A percentile compares a stretch with the other conserved stretches of the same genome.
These are phyloP conservation scores for Saccharomyces jurei DNA, from an alignment of 805 yeast species.

Conservation along the genomic window DNA sequence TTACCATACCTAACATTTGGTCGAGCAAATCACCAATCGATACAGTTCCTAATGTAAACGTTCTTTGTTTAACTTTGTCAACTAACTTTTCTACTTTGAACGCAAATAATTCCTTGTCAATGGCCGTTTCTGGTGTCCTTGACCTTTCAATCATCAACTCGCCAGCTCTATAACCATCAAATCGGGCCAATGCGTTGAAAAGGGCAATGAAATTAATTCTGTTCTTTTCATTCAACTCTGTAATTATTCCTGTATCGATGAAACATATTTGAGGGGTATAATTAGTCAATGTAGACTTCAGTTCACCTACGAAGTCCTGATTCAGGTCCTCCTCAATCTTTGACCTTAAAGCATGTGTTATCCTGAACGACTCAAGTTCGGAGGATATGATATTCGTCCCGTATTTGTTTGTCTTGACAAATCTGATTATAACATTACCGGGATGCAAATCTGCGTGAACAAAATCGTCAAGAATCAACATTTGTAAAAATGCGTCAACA, in stretches of 20 bases:
- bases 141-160: slow-evolving; percentile 93
- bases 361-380: slow-evolving; percentile 17
- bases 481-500: slow-evolving; percentile 82
- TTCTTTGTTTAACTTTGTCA: slow-evolving; percentile 69
- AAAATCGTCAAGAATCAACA: slow-evolving; percentile 88
- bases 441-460: slow-evolving; percentile 97
- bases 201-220: slow-evolving; percentile 81
- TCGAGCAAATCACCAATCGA: slow-evolving; percentile 87
- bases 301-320: slow-evolving; percentile 27
- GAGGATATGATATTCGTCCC: slow-evolving; percentile 25
- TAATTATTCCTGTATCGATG: slow-evolving; percentile 88
- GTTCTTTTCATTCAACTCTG: slow-evolving; percentile 73
- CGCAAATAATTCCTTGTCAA: slow-evolving; percentile 78
- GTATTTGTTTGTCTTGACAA: slow-evolving; percentile 41
- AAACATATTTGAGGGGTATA: slow-evolving; percentile 82
- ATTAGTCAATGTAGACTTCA: slow-evolving; percentile 48
- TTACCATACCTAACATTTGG: slow-evolving; percentile 81
- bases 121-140: slow-evolving; percentile 86
- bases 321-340: slow-evolving; percentile 11
- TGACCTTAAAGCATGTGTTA: slow-evolving; percentile 11
- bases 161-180: slow-evolving; percentile 93
- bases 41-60: slow-evolving; percentile 86
- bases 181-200: slow-evolving; percentile 79
- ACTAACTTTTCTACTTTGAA: slow-evolving; percentile 80
- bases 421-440: slow-evolving; percentile 80